Conservation (phyloP, 345 rosid species). For the Aquilaria sinensis region DNA sequence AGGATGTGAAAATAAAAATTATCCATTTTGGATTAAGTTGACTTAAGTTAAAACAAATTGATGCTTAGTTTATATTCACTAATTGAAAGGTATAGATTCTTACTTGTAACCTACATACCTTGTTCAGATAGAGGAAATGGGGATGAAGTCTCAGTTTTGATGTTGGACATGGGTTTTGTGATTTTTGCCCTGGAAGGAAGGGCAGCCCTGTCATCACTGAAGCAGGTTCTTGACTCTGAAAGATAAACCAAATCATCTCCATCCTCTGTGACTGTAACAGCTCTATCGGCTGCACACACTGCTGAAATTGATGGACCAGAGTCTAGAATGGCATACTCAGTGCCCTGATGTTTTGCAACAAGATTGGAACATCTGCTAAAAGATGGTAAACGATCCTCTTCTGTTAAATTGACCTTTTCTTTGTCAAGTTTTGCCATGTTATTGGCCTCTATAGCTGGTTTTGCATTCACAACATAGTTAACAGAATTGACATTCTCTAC, state of each 20-base stretch:
- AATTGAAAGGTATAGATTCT: too few species aligned
- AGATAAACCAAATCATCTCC: neutral
- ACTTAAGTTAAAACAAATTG: neutral
- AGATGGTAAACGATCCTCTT: slow-evolving; percentile 17
- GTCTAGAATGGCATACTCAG: slow-evolving; percentile 12
- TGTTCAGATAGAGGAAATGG: slow-evolving; percentile 29
- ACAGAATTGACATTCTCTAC: slow-evolving; percentile 10
- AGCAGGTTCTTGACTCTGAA: slow-evolving; percentile 15
- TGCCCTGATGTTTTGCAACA: slow-evolving; percentile 15
- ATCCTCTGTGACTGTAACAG: slow-evolving; percentile 7
- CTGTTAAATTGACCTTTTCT: slow-evolving; percentile 9
- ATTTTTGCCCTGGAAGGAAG: neutral
- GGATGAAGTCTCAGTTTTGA: slow-evolving; percentile 36
- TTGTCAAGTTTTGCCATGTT: neutral
- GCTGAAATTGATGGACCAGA: slow-evolving; percentile 10
- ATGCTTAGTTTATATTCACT: too few species aligned
- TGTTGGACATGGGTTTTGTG: slow-evolving; percentile 40
- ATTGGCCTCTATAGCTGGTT: slow-evolving; percentile 9
- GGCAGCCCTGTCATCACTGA: slow-evolving; percentile 9
- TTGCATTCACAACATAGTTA: slow-evolving; percentile 2
- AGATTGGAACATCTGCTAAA: slow-evolving; percentile 18
- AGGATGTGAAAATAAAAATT: neutral
- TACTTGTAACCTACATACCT: slow-evolving; percentile 28
- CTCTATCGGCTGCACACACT: slow-evolving; percentile 9
- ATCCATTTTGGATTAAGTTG: neutral